Conservation (phyloP, 176 grass and related monocot genomes). For the Carex myosuroides region DNA sequence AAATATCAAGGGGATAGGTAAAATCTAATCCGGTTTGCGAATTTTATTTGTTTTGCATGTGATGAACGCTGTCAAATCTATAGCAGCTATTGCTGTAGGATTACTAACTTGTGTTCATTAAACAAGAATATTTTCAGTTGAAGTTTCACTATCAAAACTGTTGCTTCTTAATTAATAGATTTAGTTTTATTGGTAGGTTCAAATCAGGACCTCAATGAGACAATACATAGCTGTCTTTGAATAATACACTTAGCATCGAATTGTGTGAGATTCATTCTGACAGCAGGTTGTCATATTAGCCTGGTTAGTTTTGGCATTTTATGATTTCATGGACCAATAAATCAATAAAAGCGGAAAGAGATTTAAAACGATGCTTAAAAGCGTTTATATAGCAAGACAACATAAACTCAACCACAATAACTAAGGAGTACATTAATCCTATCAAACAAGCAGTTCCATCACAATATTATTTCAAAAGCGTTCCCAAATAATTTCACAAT, state of each 20-base stretch:
- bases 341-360: no score
- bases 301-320: not conserved
- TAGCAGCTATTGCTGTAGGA: not conserved
- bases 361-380: no score
- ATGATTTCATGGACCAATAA: not conserved
- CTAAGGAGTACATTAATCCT: no score
- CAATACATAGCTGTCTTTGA: not conserved
- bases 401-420: no score
- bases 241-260: not conserved
- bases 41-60: not conserved
- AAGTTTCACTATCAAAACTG: not conserved
- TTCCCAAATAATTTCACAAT: no score
- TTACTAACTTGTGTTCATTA: not conserved
- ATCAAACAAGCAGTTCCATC: no score
- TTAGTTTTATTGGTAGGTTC: not conserved
- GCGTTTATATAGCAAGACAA: no score
- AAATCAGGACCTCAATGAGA: not conserved
- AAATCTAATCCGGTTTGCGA: not conserved
- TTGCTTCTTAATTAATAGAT: not conserved
- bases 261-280: not conserved
- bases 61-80: conserved; percentile 2
- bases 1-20: not conserved
- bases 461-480: no score
- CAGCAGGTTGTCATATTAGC: conserved; percentile 4
- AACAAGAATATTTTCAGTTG: not conserved